Evolutionary conservation across 2,329 filamentous ascomycete species (phyloP).

Genomic region (Xylariaceae sp.): DNA sequence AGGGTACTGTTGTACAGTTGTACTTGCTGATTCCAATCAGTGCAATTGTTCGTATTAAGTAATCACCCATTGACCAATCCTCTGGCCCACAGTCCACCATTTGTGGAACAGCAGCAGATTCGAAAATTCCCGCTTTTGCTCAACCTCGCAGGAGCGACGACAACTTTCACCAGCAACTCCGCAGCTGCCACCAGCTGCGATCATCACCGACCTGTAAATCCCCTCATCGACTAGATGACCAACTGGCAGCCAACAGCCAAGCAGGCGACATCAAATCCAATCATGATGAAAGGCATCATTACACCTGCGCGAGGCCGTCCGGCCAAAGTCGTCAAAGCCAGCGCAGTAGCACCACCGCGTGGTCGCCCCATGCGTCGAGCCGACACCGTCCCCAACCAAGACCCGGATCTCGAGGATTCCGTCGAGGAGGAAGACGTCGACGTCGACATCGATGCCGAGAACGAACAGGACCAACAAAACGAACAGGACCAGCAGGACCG

Average conservation of each 20-base stretch:
- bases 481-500: too few species aligned
- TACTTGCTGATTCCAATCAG: too few species aligned
- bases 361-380: slow-evolving; percentile 28
- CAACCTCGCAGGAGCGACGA: too few species aligned
- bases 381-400: slow-evolving; percentile 31
- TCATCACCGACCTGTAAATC: slow-evolving; percentile 16
- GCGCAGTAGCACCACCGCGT: slow-evolving; percentile 20
- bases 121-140: too few species aligned
- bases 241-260: slow-evolving; percentile 32
- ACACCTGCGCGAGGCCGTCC: slow-evolving; percentile 35
- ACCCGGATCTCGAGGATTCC: slow-evolving; percentile 27
- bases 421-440: slow-evolving; percentile 22
- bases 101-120: too few species aligned
- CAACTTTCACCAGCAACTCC: slow-evolving; percentile 2
- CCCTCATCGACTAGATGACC: slow-evolving; percentile 26
- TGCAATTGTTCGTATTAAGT: too few species aligned
- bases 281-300: slow-evolving; percentile 33
- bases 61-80: too few species aligned
- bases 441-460: slow-evolving; percentile 19
- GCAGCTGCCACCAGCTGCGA: slow-evolving; percentile 31
- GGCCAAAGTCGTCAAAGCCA: slow-evolving; percentile 41
- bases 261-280: slow-evolving; percentile 18
- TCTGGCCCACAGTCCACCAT: too few species aligned
- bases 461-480: slow-evolving; percentile 23
- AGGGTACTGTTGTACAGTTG: too few species aligned